A percentile compares a stretch with the other conserved stretches of the same genome.
These are phyloP conservation scores for Colletotrichum karsti DNA, from an alignment of 2,329 filamentous ascomycete genomes.

Conservation along the genomic window DNA sequence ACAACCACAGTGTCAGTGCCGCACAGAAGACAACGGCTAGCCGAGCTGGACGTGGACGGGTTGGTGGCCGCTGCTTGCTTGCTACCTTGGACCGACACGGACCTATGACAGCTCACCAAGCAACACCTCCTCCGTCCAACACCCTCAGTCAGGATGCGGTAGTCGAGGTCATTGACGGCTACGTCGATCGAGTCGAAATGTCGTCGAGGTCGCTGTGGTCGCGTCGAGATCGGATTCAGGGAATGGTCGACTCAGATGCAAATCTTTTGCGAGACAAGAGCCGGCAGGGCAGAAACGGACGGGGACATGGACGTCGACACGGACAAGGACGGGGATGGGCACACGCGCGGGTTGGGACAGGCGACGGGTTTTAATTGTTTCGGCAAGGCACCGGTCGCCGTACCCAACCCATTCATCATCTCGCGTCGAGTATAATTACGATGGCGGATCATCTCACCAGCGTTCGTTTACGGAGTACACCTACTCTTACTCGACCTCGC, in stretches of 20 bases:
- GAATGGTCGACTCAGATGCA: slow-evolving; percentile 2
- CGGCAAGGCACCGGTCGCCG: slow-evolving; percentile 19
- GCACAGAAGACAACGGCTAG: not conserved
- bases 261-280: not conserved
- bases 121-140: slow-evolving; percentile 29
- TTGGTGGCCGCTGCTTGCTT: slow-evolving; percentile 12
- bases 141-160: slow-evolving; percentile 15
- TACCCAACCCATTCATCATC: slow-evolving; percentile 22
- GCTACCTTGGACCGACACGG: slow-evolving; percentile 35
- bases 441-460: slow-evolving; percentile 14
- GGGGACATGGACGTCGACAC: not conserved
- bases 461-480: not conserved
- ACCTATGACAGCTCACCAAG: slow-evolving; percentile 49
- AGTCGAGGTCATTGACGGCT: slow-evolving; percentile 22
- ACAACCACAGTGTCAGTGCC: not conserved
- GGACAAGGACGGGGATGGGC: not conserved
- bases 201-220: not conserved
- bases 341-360: slow-evolving; percentile 17
- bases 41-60: slow-evolving; percentile 1
- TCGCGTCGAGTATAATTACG: slow-evolving; percentile 12
- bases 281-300: slow-evolving; percentile 10
- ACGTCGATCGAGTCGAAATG: not conserved
- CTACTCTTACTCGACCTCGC: not conserved
- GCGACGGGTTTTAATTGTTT: slow-evolving; percentile 30
- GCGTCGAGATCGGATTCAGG: not conserved